Percentiles rank a stretch among this genome's conserved stretches.
These are phyloP conservation scores for Alternaria angustiovoidea DNA, from an alignment of 2,329 filamentous ascomycete genomes.

Conservation along the genomic window DNA sequence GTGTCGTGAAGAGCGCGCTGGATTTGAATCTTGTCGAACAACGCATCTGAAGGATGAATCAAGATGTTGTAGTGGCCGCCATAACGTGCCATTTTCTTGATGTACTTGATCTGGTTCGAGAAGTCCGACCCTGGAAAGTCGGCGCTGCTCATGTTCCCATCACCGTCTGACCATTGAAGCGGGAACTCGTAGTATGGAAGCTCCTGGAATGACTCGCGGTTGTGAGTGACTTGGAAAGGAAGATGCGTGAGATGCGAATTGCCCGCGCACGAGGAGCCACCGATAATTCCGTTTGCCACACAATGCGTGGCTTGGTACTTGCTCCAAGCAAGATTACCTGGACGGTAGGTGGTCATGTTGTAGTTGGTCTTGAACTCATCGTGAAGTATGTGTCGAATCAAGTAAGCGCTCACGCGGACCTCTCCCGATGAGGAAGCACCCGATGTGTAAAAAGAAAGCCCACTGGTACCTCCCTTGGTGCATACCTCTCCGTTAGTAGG, in stretches of 20 bases:
- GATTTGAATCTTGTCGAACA: conserved; percentile 18
- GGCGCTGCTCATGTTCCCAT: conserved; percentile 18
- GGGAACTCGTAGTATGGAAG: conserved; percentile 18
- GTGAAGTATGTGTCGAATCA: conserved; percentile 12
- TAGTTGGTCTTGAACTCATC: conserved; percentile 15
- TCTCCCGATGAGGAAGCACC: conserved; percentile 12
- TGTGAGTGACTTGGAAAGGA: conserved; percentile 17
- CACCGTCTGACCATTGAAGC: conserved; percentile 17
- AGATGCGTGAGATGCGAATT: conserved; percentile 14
- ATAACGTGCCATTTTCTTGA: conserved; percentile 17
- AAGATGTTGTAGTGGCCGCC: conserved; percentile 20
- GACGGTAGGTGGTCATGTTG: conserved; percentile 15
- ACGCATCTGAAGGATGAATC: conserved; percentile 16
- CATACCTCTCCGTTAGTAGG: conserved; percentile 1
- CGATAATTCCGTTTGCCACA: conserved; percentile 14
- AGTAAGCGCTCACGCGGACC: conserved; percentile 11
- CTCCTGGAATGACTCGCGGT: conserved; percentile 15
- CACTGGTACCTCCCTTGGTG: conserved; percentile 13
- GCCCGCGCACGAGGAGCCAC: conserved; percentile 15
- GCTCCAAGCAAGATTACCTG: conserved; percentile 16
- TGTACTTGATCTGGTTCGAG: conserved; percentile 10
- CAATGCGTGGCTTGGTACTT: conserved; percentile 16
- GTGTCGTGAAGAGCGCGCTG: conserved; percentile 12
- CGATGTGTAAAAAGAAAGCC: conserved; percentile 14
- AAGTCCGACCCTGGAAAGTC: conserved; percentile 16